A percentile compares a stretch with the other conserved stretches of the same genome.
phyloP scores from a whole-genome alignment of 306 rosid genomes.

The Cajanus cajan region DNA sequence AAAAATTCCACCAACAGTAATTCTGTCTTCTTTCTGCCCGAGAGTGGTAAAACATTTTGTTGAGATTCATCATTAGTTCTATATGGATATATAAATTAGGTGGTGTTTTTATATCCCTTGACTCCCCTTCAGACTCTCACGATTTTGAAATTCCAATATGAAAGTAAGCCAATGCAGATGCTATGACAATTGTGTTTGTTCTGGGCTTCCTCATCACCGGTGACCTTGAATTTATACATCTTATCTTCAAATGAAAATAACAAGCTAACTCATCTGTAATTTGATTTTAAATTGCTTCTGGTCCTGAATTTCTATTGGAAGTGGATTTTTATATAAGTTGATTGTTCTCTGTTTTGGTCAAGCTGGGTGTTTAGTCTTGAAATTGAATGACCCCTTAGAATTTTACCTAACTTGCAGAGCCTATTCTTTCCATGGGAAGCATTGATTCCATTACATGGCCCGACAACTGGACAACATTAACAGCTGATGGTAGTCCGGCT shows the following conservation, averaged over 20 bases:
- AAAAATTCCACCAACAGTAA: background rate
- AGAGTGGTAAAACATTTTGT: background rate
- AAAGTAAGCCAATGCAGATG: background rate
- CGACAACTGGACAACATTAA: constrained; percentile 85
- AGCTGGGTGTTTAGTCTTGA: constrained; percentile 14
- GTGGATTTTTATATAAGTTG: background rate
- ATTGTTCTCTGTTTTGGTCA: background rate
- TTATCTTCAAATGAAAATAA: background rate
- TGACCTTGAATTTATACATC: background rate
- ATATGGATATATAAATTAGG: background rate
- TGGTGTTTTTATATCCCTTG: background rate
- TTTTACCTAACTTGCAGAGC: constrained; percentile 57
- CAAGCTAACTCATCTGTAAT: background rate
- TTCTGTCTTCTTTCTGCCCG: background rate
- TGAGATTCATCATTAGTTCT: background rate
- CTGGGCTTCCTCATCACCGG: background rate
- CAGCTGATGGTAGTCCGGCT: constrained; percentile 85
- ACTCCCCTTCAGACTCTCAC: background rate
- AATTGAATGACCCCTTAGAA: constrained; percentile 13
- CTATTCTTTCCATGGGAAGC: constrained; percentile 89
- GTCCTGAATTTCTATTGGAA: background rate
- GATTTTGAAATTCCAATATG: background rate
- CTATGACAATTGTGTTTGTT: background rate
- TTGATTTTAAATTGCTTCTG: background rate
- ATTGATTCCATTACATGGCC: constrained; percentile 73